Evolutionary conservation across 2,329 filamentous ascomycete genomes (phyloP), one percentile per base, ranked within the genome.

Genomic region (Decorospora gaudefroyi): DNA sequence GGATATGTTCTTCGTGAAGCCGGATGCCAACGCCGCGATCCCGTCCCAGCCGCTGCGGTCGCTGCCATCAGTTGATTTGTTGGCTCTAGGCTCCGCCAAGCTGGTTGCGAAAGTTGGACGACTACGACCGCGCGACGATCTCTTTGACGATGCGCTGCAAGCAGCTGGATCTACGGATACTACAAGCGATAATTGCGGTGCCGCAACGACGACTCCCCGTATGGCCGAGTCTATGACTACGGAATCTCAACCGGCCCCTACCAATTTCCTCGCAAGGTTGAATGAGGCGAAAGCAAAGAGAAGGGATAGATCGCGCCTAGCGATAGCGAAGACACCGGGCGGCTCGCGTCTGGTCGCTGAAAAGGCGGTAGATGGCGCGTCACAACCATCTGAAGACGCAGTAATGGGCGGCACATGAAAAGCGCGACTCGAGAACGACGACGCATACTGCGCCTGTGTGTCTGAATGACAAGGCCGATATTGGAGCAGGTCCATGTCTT

Each of bases 31-130:
- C 26, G 50, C 69, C 28, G 50, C 64, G 5, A 55, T 70, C 3
- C 22, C 34, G 4, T 40, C 33, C 8, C 26, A 55, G 11, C 78
- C 77, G n/a, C 72, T 75, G 16, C 76, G 81, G 17, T 74, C 72
- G 21, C 76, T 75, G 5, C 68, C 79, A 15, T 78, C 81, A 16
- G 83, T 88, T 25, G 86, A 91, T 62, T 75, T 95, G 4, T 73
- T 95, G 3, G 85, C 81, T n/a, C 81, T 84, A 23, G 85, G 84
- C 49, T 81, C 82, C 36, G 80, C 85, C 7, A 84, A 88, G 44
- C 80, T 95, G 46, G 74, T 86, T 31, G 87, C 87, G 9, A 80
- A 76, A 21, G 83, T 86, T 51, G 82, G 82, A 47, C 76, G 80
- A 25, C 68, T 90, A 10, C 64, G 65, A 12, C 68, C 67, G n/a